Percentiles rank a stretch among this genome's conserved stretches.
These are phyloP conservation scores for Areca catechu DNA, from an alignment of 176 grass and related monocot genomes.

Conservation along the genomic window DNA sequence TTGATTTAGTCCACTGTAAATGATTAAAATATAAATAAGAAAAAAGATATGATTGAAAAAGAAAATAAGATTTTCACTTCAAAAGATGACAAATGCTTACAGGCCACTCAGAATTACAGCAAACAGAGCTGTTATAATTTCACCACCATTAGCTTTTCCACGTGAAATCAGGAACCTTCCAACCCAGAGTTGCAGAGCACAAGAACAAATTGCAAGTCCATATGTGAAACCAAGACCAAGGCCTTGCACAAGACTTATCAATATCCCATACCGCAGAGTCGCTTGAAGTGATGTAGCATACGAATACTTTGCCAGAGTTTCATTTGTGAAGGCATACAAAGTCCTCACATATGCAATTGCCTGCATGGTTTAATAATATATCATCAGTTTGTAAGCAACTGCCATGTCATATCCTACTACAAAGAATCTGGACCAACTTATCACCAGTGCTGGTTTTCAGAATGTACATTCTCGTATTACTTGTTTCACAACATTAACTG, in stretches of 20 bases:
- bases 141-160: slow-evolving; percentile 82
- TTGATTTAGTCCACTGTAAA: slow-evolving; percentile 90
- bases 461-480: too few relatives aligned
- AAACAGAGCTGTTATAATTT: slow-evolving; percentile 91
- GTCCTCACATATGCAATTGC: slow-evolving; percentile 81
- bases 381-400: too few relatives aligned
- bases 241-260: slow-evolving; percentile 99
- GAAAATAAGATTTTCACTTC: background rate
- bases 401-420: too few relatives aligned
- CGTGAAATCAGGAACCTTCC: slow-evolving; percentile 65
- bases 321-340: slow-evolving; percentile 88
- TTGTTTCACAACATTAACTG: too few relatives aligned
- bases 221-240: slow-evolving; percentile 99
- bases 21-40: slow-evolving; percentile 10
- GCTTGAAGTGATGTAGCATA: slow-evolving; percentile 99
- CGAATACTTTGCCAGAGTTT: slow-evolving; percentile 98
- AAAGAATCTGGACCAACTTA: too few relatives aligned
- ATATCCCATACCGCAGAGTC: slow-evolving; percentile 88
- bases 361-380: slow-evolving; percentile 25
- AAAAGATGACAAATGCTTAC: slow-evolving; percentile 36
- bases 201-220: slow-evolving; percentile 94
- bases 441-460: too few relatives aligned
- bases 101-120: slow-evolving; percentile 95
- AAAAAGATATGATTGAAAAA: slow-evolving; percentile 11
- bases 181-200: slow-evolving; percentile 96